phyloP scores from a whole-genome alignment of 352 stramenopile species.

The Phytophthora macrochlamydospora region DNA sequence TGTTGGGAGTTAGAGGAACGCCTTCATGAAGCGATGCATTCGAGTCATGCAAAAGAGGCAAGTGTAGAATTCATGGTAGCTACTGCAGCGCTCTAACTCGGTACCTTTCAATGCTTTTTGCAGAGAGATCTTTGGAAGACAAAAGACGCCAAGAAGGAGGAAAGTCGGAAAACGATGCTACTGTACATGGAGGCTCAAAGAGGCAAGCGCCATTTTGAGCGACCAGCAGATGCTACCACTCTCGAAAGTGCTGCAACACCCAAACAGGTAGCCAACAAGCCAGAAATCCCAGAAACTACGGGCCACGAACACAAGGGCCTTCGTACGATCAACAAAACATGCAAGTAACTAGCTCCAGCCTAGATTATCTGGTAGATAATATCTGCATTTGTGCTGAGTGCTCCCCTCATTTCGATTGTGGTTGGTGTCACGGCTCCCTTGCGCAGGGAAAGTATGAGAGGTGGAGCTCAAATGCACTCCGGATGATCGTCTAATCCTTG shows the following conservation, averaged over 20 bases:
- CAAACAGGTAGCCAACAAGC: neutral
- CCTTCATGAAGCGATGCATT: slow-evolving; percentile 58
- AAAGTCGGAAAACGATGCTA: slow-evolving; percentile 70
- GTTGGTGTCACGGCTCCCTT: slow-evolving; percentile 35
- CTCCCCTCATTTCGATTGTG: slow-evolving; percentile 31
- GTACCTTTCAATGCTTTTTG: neutral
- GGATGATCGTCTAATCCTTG: slow-evolving; percentile 45
- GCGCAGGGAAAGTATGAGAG: slow-evolving; percentile 42
- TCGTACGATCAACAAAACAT: neutral
- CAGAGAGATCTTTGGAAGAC: slow-evolving; percentile 69
- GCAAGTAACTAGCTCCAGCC: too few species aligned
- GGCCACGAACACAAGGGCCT: neutral
- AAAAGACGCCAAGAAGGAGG: slow-evolving; percentile 72
- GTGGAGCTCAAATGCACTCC: slow-evolving; percentile 49
- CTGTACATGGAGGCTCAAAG: slow-evolving; percentile 72
- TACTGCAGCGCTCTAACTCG: neutral
- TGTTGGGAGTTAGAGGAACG: slow-evolving; percentile 80
- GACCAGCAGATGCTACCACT: neutral
- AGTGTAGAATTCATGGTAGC: neutral
- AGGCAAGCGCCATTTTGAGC: slow-evolving; percentile 63
- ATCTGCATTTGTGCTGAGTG: neutral
- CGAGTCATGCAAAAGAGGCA: slow-evolving; percentile 65
- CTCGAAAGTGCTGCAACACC: neutral
- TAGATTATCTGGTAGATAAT: neutral
- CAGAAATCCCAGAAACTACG: neutral